Conservation (phyloP, 805 yeast genomes). For the Pichia occidentalis region DNA sequence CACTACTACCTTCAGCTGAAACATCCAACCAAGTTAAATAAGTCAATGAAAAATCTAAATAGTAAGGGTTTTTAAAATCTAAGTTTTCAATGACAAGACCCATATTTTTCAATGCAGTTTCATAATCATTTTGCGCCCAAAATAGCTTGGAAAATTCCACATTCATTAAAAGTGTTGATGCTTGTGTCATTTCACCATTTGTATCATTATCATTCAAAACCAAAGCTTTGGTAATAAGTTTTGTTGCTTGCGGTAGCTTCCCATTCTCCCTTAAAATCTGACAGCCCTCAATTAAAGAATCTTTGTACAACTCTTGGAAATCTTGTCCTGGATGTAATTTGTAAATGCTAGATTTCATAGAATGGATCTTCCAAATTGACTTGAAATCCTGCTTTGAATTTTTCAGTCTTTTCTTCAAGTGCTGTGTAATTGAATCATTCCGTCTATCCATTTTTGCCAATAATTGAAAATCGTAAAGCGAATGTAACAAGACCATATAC, state of each 20-base stretch:
- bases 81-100: slow-evolving; percentile 32
- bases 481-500: slow-evolving; percentile 49
- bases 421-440: slow-evolving; percentile 14
- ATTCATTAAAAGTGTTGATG: slow-evolving; percentile 35
- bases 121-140: slow-evolving; percentile 86
- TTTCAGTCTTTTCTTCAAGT: slow-evolving; percentile 19
- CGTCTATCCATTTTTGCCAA: slow-evolving; percentile 23
- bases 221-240: slow-evolving; percentile 57
- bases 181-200: slow-evolving; percentile 7
- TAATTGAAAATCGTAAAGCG: slow-evolving; percentile 50
- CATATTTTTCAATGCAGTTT: slow-evolving; percentile 70
- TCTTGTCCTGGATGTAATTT: slow-evolving; percentile 22
- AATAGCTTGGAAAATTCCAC: slow-evolving; percentile 73
- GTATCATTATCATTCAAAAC: slow-evolving; percentile 29
- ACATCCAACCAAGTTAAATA: slow-evolving; percentile 85
- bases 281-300: slow-evolving; percentile 54
- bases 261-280: slow-evolving; percentile 59
- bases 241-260: slow-evolving; percentile 66
- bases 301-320: slow-evolving; percentile 33
- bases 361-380: slow-evolving; percentile 40
- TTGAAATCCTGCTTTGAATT: slow-evolving; percentile 34
- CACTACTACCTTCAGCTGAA: slow-evolving; percentile 77
- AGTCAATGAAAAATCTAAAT: slow-evolving; percentile 50
- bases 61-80: slow-evolving; percentile 18
- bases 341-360: slow-evolving; percentile 36